These are phyloP conservation scores for Aspergillus flavus DNA, from an alignment of 2,329 filamentous ascomycete genomes.

Conservation along the genomic window DNA sequence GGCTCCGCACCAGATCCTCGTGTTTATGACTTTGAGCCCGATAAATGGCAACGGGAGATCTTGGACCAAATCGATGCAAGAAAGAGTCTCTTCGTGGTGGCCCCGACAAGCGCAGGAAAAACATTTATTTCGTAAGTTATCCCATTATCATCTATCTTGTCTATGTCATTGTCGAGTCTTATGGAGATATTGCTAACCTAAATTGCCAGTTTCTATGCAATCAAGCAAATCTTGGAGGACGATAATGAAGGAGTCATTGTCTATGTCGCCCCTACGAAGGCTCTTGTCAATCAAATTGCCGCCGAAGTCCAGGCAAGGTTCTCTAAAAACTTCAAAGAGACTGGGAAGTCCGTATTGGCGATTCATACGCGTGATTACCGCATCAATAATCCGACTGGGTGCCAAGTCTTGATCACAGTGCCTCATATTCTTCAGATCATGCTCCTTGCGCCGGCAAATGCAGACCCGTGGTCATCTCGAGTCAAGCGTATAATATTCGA, in stretches of 20 bases:
- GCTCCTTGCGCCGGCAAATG: conserved; percentile 67
- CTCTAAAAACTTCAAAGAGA: conserved; percentile 48
- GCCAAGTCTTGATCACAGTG: conserved; percentile 62
- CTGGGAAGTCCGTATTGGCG: conserved; percentile 72
- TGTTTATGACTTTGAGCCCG: conserved; percentile 68
- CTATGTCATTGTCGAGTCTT: not conserved
- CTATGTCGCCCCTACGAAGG: conserved; percentile 80
- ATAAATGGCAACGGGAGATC: conserved; percentile 75
- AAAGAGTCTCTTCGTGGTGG: conserved; percentile 65
- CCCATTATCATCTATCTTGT: not conserved
- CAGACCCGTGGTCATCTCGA: conserved; percentile 66
- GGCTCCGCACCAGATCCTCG: conserved; percentile 68
- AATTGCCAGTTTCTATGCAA: conserved; percentile 67
- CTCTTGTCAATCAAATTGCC: conserved; percentile 80
- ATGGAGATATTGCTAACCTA: not conserved
- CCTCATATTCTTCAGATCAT: conserved; percentile 75
- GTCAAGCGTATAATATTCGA: conserved; percentile 80
- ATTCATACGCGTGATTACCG: conserved; percentile 76
- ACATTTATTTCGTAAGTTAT: conserved; percentile 66
- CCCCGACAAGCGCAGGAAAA: conserved; percentile 77
- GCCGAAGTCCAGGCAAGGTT: conserved; percentile 70
- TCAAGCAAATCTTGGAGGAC: conserved; percentile 71
- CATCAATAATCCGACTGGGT: conserved; percentile 72
- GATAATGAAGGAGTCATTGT: conserved; percentile 72
- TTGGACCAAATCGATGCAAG: conserved; percentile 74